Evolutionary conservation across 345 rosid genomes (phyloP), one percentile per base, ranked within the genome.

Genomic region (Microcos paniculata): DNA sequence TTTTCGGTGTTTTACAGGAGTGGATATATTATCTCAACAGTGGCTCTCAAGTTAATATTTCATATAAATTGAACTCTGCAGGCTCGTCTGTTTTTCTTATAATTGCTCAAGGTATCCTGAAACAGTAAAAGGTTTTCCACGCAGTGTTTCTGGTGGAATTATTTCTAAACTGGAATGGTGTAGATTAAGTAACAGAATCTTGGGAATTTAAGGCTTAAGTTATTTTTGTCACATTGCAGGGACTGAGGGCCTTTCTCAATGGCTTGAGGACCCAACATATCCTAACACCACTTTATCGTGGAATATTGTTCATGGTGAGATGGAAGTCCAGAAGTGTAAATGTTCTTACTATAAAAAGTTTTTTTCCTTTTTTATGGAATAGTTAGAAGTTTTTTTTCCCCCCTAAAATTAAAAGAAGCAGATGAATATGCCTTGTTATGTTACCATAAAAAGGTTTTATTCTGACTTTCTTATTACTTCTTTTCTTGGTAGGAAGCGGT

Each of bases 191-290:
- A 65, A 51, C 16, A 24, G 52, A 43, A 30, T 28, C 68, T 16
- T 59, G 48, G 58, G 72, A 58, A 45, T 46, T 45, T n/a, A n/a
- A 31, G 45, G 33, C 23, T 43, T 76, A 40, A 43, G 49, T 24
- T 67, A 12, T 28, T 18, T 18, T 35, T 55, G 7, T 28, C 26
- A 78, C 71, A 59, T 75, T 86, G 71, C 87, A 96, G 99, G 99
- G 65, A 85, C 66, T 73, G 98, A 93, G 74, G 94, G 94, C 79
- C 88, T 96, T 80, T 73, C 88, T 71, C 87, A 84, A 73, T 96
- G 99, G 99, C 89, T 87, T 26, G 86, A 88, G 65, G 88, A 96
- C 78, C 97, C 97, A 71, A 85, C 94, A 62, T 88, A 89, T 86
- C 92, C 98, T 49, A 90, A 92, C 88, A 84, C 89, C 33, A 87